A percentile compares a stretch with the other conserved stretches of the same genome.
These are phyloP conservation scores for Ganoderma leucocontextum DNA, from an alignment of 1,284 basidiomycete species.

Conservation along the genomic window DNA sequence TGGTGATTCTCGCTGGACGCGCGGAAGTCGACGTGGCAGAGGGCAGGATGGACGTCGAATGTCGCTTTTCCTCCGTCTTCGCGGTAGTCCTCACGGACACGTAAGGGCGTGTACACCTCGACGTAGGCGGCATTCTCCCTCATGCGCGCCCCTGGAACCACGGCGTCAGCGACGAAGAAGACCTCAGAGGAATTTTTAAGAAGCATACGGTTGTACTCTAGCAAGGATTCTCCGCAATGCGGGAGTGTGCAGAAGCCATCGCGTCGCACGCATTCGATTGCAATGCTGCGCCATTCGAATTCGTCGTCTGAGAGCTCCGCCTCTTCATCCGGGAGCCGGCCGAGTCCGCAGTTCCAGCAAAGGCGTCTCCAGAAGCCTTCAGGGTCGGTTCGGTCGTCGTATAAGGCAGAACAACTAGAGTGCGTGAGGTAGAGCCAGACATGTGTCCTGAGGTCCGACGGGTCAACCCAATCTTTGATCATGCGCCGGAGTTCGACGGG, in stretches of 20 bases:
- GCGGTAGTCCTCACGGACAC: background rate
- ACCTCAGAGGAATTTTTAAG: background rate
- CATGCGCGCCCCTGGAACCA: constrained; percentile 4
- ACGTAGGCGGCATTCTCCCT: constrained; percentile 1
- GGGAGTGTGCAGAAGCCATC: constrained; percentile 15
- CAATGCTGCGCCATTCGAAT: constrained; percentile 10
- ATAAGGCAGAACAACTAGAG: constrained; percentile 1
- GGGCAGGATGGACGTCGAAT: background rate
- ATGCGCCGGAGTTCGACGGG: constrained; percentile 30
- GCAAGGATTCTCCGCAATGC: constrained; percentile 7
- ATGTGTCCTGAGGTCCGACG: constrained; percentile 33
- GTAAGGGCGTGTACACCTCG: background rate
- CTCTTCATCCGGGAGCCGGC: background rate
- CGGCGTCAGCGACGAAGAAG: background rate
- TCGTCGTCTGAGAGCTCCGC: background rate
- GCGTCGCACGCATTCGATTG: constrained; percentile 9
- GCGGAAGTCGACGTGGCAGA: constrained; percentile 9
- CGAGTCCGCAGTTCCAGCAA: constrained; percentile 13
- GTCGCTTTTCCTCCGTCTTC: background rate
- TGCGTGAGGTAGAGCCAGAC: constrained; percentile 30
- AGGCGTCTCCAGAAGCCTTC: constrained; percentile 12
- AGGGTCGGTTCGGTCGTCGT: background rate
- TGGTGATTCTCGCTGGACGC: background rate
- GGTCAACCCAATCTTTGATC: constrained; percentile 30
- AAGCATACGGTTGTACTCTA: constrained; percentile 21